Base-by-base conservation (phyloP, 768 basidiomycete species). In the Calocybe gangraenosa region DNA sequence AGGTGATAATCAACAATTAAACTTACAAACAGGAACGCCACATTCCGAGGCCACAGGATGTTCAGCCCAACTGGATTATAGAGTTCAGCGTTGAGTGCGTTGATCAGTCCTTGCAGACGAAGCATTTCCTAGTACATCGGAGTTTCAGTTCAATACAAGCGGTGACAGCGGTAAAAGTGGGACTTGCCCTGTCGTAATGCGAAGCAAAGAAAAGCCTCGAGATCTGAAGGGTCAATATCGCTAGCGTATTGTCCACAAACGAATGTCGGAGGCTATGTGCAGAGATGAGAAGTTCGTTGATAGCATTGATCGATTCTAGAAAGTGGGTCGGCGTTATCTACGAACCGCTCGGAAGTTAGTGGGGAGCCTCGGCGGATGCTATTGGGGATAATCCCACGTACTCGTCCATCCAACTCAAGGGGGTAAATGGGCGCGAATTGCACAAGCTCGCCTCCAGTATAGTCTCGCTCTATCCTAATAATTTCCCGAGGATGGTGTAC, bases 271-370 rank as follows among this genome's bases (percentile, higher is more conserved):
- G 67, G 52, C 90, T 89, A 60, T 96, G 81, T 1, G 96, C 96
- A 3, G 82, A 82, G 37, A 92, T 87, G 44, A 99, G 75, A 15
- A 84, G 68, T 57, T 87, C 82, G 66, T 99, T 99, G 65, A 98
- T 82, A 18, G 83, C 75, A 57, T 94, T 93, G 61, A 98, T 84
- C 22, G 91, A 87, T 63, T 90, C 85, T 35, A 87, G 75, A 62
- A 94, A 97, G 56, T 92, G 83, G 2, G 87, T 89, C 18, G 94
- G 91, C 8, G 89, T 87, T 58, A 99, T 81, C 93, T 96, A 58
- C 17, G 31, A 11, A 3, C 41, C 34, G 25, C 25, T 35, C 23
- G 47, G 42, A 15, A 21, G 37, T 54, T 23, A 54, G 46, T 22
- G 32, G 25, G 31, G 32, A 35, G 17, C 7, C 6, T 6, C 17